Evolutionary conservation across 352 stramenopile species (phyloP).

Genomic region (Phytophthora fragariae): DNA sequence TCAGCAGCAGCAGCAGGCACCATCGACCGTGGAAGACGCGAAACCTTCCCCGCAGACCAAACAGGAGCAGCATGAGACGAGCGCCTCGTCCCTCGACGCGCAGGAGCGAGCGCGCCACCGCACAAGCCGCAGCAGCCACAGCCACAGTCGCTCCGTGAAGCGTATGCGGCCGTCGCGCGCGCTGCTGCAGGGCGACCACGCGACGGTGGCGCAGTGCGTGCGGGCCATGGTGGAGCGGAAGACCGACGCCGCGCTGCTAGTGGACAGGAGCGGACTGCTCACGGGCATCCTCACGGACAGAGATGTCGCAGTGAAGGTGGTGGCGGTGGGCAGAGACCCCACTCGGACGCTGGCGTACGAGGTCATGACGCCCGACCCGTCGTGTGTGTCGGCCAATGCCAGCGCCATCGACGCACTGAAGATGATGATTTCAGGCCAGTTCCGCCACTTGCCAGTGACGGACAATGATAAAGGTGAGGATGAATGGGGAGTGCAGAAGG

Average conservation of each 20-base stretch:
- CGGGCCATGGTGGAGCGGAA: constrained; percentile 90
- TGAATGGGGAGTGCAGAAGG: not conserved
- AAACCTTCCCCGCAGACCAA: constrained; percentile 11
- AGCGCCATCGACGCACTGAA: constrained; percentile 96
- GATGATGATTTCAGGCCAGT: constrained; percentile 96
- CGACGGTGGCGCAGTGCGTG: constrained; percentile 79
- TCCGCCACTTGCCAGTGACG: constrained; percentile 96
- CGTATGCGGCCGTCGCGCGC: constrained; percentile 70
- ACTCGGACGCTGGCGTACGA: constrained; percentile 79
- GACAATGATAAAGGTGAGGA: constrained; percentile 83
- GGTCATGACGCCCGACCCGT: constrained; percentile 96
- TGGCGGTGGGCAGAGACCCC: constrained; percentile 88
- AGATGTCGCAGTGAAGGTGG: constrained; percentile 95
- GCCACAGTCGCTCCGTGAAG: constrained; percentile 53
- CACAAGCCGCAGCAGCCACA: constrained; percentile 29
- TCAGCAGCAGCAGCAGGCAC: constrained; percentile 33
- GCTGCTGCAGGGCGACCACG: constrained; percentile 77
- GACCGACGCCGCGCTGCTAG: constrained; percentile 93
- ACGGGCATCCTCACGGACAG: constrained; percentile 97
- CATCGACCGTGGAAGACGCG: constrained; percentile 4
- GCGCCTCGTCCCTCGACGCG: constrained; percentile 5
- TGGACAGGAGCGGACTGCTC: constrained; percentile 87
- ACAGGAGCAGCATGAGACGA: constrained; percentile 10
- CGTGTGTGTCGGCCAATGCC: constrained; percentile 93
- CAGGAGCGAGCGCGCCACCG: constrained; percentile 25